Conservation (phyloP, 225 moss, liverwort and hornwort species). For the Bryum argenteum region DNA sequence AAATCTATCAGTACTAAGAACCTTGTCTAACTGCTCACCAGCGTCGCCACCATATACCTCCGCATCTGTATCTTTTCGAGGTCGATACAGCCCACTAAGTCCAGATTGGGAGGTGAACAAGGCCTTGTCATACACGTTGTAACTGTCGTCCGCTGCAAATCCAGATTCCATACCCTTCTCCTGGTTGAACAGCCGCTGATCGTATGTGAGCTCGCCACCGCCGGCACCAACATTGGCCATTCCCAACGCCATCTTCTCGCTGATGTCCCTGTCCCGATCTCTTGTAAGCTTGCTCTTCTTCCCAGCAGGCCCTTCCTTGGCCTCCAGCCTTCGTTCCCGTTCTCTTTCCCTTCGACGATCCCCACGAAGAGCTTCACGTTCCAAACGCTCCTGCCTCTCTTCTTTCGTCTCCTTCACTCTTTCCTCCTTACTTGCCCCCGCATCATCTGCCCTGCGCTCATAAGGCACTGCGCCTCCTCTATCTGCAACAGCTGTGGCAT, state of each 20-base stretch:
- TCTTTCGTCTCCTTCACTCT: constrained; percentile 78
- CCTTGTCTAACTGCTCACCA: constrained; percentile 71
- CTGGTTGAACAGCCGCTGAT: constrained; percentile 82
- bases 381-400: constrained; percentile 76
- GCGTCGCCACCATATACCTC: constrained; percentile 77
- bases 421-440: constrained; percentile 66
- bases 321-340: constrained; percentile 73
- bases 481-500: constrained; percentile 59
- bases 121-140: constrained; percentile 83
- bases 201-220: constrained; percentile 81
- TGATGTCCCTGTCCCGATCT: constrained; percentile 85
- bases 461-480: constrained; percentile 53
- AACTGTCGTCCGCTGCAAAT: constrained; percentile 79
- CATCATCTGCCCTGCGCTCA: constrained; percentile 71
- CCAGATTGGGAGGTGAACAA: constrained; percentile 77
- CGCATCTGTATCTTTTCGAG: constrained; percentile 70
- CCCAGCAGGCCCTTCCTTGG: constrained; percentile 63
- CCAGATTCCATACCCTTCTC: constrained; percentile 97
- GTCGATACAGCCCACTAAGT: constrained; percentile 71
- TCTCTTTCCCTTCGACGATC: constrained; percentile 95
- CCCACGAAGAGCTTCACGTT: constrained; percentile 77
- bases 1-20: constrained; percentile 70
- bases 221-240: constrained; percentile 74
- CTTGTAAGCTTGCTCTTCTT: constrained; percentile 90
- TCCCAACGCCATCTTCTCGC: constrained; percentile 89